phyloP scores from a whole-genome alignment of 106 monocot species.

The Phalaenopsis aphrodite region DNA sequence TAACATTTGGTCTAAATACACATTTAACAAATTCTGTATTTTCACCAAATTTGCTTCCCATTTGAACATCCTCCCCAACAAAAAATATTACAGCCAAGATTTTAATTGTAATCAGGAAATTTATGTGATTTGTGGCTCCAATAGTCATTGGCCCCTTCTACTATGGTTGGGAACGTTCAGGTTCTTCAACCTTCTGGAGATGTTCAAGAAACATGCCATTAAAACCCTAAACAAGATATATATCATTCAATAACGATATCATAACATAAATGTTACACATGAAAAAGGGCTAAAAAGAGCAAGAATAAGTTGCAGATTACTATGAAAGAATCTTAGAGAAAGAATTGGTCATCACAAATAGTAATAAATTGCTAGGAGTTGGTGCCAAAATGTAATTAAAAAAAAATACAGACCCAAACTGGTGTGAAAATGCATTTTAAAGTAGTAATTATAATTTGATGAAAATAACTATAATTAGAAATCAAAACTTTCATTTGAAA shows the following conservation, averaged over 20 bases:
- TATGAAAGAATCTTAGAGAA: no score
- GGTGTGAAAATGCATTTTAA: neutral
- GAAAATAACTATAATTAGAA: neutral
- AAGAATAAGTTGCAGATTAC: no score
- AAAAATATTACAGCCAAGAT: neutral
- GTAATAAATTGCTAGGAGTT: no score
- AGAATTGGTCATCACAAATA: no score
- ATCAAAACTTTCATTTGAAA: neutral
- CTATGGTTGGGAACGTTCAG: neutral
- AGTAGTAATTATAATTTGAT: neutral
- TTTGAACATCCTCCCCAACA: neutral
- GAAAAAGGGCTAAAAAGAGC: no score
- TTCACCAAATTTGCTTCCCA: neutral
- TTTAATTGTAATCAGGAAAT: neutral
- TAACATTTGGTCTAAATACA: no score
- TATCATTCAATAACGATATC: no score
- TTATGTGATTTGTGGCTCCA: no score
- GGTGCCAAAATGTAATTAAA: no score
- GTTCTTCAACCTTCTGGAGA: neutral
- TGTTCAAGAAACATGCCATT: neutral
- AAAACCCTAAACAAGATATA: neutral
- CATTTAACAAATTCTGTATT: neutral
- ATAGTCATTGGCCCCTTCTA: no score
- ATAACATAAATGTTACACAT: no score
- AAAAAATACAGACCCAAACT: neutral